These are phyloP conservation scores for Prunus mume DNA, from an alignment of 306 rosid species.

Conservation along the genomic window DNA sequence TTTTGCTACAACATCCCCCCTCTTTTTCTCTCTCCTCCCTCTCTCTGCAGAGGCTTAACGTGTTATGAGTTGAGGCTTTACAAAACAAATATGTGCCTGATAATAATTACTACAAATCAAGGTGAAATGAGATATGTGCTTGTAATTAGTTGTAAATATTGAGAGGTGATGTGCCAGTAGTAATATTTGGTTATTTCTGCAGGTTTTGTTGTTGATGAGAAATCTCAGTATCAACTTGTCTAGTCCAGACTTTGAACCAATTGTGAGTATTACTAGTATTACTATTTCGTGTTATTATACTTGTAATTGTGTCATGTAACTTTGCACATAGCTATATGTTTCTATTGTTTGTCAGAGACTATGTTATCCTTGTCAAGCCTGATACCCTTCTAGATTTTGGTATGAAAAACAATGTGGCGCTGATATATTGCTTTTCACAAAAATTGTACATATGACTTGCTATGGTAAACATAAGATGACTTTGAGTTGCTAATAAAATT, in stretches of 20 bases:
- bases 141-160: not conserved
- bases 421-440: not conserved
- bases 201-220: constrained; percentile 87
- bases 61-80: too few relatives aligned
- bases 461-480: not conserved
- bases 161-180: not conserved
- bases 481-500: not conserved
- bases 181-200: constrained; percentile 35
- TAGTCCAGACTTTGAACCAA: constrained; percentile 66
- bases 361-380: not conserved
- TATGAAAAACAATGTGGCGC: not conserved
- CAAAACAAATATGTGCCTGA: too few relatives aligned
- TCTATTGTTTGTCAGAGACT: not conserved
- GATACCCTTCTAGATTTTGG: not conserved
- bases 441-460: not conserved
- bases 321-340: not conserved
- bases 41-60: too few relatives aligned
- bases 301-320: not conserved
- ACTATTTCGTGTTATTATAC: not conserved
- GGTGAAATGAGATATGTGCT: not conserved
- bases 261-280: constrained; percentile 49
- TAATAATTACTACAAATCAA: not conserved
- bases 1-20: too few relatives aligned
- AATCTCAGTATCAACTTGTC: constrained; percentile 79
- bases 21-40: too few relatives aligned